Evolutionary conservation across 2,329 filamentous ascomycete species (phyloP).

Genomic region (Apiospora marii): DNA sequence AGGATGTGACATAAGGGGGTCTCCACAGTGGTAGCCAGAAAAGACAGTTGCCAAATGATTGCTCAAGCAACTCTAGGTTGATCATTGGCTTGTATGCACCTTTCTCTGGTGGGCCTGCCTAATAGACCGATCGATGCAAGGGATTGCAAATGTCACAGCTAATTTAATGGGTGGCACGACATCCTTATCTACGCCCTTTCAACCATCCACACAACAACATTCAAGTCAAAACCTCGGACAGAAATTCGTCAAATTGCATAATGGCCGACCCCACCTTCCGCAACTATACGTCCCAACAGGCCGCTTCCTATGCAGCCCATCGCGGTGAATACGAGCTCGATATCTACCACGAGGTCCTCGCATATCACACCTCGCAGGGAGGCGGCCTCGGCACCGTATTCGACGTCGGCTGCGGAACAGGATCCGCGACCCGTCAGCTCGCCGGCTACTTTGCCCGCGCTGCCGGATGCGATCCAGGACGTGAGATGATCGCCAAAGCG

Average conservation of each 20-base stretch:
- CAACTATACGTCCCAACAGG: slow-evolving; percentile 36
- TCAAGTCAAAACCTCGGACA: background rate
- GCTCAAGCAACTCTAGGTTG: too few relatives aligned
- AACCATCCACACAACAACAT: background rate
- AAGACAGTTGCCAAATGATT: too few relatives aligned
- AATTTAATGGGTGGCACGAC: too few relatives aligned
- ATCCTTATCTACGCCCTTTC: too few relatives aligned
- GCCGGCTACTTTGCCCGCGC: slow-evolving; percentile 36
- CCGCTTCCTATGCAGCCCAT: slow-evolving; percentile 35
- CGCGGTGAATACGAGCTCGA: slow-evolving; percentile 32
- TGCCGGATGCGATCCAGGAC: slow-evolving; percentile 39
- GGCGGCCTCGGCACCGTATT: slow-evolving; percentile 30
- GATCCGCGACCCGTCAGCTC: slow-evolving; percentile 39
- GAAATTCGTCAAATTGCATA: background rate
- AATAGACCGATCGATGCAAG: too few relatives aligned
- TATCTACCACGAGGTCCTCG: slow-evolving; percentile 34
- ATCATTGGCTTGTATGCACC: too few relatives aligned
- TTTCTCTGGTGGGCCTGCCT: too few relatives aligned
- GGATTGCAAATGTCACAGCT: too few relatives aligned
- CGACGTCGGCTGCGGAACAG: slow-evolving; percentile 43
- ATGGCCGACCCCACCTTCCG: slow-evolving; percentile 38
- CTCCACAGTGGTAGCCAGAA: too few relatives aligned
- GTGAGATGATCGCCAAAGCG: slow-evolving; percentile 39
- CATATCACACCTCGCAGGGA: slow-evolving; percentile 33
- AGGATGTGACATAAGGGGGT: too few relatives aligned